phyloP scores from a whole-genome alignment of 176 grass and related monocot species.

The Guadua angustifolia region DNA sequence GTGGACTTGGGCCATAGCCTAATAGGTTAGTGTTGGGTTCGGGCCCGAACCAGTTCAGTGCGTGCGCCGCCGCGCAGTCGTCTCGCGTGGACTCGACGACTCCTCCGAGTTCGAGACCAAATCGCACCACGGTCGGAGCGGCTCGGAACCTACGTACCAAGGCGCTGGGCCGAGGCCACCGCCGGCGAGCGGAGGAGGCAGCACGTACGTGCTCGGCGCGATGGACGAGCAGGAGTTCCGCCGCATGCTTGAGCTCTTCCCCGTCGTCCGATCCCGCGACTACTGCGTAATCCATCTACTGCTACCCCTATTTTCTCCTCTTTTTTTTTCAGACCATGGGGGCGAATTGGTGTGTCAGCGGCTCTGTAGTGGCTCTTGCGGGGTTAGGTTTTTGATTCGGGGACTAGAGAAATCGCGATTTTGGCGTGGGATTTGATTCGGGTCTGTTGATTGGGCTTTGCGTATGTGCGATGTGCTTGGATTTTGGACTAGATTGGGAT shows the following conservation, averaged over 20 bases:
- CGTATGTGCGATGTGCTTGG: background rate
- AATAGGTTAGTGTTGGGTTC: too few relatives aligned
- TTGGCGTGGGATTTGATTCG: background rate
- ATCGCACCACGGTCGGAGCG: constrained; percentile 13
- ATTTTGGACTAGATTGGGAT: constrained; percentile 15
- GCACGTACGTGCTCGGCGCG: background rate
- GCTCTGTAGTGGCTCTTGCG: background rate
- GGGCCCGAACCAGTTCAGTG: background rate
- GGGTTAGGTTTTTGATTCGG: constrained; percentile 12
- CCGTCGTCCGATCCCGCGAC: constrained; percentile 71
- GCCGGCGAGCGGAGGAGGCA: constrained; percentile 12
- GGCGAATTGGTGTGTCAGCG: background rate
- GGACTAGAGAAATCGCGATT: background rate
- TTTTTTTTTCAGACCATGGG: background rate
- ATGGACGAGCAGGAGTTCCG: constrained; percentile 97
- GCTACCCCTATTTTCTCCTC: background rate
- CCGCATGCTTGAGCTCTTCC: constrained; percentile 79
- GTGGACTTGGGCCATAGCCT: background rate
- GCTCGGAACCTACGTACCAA: background rate
- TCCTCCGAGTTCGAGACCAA: background rate
- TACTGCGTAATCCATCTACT: constrained; percentile 74
- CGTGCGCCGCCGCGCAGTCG: constrained; percentile 1
- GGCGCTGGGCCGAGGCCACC: background rate
- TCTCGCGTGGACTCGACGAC: constrained; percentile 19
- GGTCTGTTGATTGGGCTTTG: background rate